Conservation (phyloP, 2,329 filamentous ascomycete species). For the Trichoderma harzianum region DNA sequence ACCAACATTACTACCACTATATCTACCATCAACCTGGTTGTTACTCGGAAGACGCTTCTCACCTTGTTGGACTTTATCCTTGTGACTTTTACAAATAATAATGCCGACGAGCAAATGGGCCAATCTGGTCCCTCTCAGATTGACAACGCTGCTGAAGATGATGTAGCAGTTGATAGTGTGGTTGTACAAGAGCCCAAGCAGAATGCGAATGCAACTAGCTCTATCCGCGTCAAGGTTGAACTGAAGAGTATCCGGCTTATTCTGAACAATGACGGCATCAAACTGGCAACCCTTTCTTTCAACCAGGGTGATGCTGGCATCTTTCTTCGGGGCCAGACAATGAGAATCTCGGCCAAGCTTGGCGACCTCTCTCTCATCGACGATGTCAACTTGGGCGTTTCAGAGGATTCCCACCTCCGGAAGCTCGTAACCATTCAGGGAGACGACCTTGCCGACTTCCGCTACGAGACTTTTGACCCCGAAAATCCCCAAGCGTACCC, state of each 20-base stretch:
- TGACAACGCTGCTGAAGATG: conserved; percentile 28
- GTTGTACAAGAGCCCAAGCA: conserved; percentile 34
- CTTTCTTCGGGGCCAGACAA: conserved; percentile 78
- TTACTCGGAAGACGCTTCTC: conserved; percentile 87
- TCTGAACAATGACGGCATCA: conserved; percentile 95
- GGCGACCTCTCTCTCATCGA: conserved; percentile 88
- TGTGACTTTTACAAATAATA: conserved; percentile 74
- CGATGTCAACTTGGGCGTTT: conserved; percentile 87
- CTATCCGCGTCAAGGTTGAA: conserved; percentile 90
- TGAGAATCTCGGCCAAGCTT: conserved; percentile 82
- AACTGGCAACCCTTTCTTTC: conserved; percentile 86
- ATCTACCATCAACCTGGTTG: conserved; percentile 93
- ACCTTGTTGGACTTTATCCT: conserved; percentile 93
- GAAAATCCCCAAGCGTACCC: conserved; percentile 70
- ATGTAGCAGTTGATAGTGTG: conserved; percentile 37
- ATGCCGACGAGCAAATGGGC: conserved; percentile 40
- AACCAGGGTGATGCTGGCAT: conserved; percentile 90
- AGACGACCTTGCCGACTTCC: conserved; percentile 92
- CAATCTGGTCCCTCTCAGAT: conserved; percentile 36
- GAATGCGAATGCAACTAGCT: conserved; percentile 49
- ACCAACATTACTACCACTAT: conserved; percentile 88
- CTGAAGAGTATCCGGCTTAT: conserved; percentile 91
- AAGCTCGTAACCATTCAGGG: conserved; percentile 93
- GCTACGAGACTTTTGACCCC: conserved; percentile 91
- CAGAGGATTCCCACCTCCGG: conserved; percentile 74